Base-by-base conservation (phyloP, 2,329 filamentous ascomycete species). In the Ophiostoma ulmi region DNA sequence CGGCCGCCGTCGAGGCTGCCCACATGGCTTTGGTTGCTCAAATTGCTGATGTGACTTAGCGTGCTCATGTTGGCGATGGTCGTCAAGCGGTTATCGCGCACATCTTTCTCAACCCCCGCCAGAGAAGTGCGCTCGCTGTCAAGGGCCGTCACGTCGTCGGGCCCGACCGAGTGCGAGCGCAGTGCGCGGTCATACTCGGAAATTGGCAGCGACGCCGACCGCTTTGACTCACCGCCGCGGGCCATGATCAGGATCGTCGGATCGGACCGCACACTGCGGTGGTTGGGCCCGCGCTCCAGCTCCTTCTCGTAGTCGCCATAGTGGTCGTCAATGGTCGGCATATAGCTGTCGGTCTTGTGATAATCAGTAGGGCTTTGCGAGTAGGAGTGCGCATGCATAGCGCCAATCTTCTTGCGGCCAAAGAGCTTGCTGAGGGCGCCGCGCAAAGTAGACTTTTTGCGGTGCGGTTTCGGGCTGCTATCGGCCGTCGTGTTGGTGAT, bases 141-240 rank as follows among this genome's bases (percentile, higher is more conserved):
- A 35, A 85, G 86, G 52, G 81, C 83, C 44, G 82, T 79, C 35
- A 84, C 84, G 74, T 87, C 85, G 52, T 86, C 83, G 1, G 83
- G 83, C 1, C 86, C 85, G 58, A 88, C 80, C 1, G 87, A 88
- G 76, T 90, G 87, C 14, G 87, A 89, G 64, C 87, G 82, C 52
- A 90, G 76, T 1, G 87, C 87, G 63, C 85, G 82, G 72, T 88
- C 86, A 73, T 84, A 87, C 74, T 90, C 87, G 65, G 84, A 87
- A 68, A 89, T 82, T 10, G 87, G 87, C 41, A 88, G 75, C 5
- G 88, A 89, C 5, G 82, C 81, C 8, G 87, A 87, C 70, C 87
- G 84, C 75, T 88, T 86, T 22, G 81, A 78, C 72, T 82, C 82
- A 72, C 66, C 82, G 72, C 66, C 65, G 39, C 75, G 69, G 79